Conservation (phyloP, 495 filamentous ascomycete species). For the Penicillium waksmanii region DNA sequence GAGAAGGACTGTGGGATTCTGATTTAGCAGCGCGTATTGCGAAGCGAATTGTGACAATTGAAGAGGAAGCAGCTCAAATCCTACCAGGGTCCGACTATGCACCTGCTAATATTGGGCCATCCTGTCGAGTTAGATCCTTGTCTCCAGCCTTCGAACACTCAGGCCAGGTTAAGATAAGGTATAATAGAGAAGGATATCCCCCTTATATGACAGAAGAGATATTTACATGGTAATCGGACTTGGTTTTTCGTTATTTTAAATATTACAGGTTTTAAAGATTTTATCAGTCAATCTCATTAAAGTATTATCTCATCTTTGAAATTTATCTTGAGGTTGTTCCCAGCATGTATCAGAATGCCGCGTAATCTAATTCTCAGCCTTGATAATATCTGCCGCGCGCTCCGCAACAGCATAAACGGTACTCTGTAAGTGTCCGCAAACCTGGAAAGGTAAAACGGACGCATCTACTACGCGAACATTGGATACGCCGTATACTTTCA, state of each 20-base stretch:
- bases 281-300: no score
- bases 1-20: slow-evolving; percentile 65
- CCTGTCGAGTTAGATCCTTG: slow-evolving; percentile 16
- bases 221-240: neutral
- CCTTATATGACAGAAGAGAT: slow-evolving; percentile 4
- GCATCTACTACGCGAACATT: slow-evolving; percentile 61
- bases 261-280: no score
- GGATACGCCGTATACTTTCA: slow-evolving; percentile 52
- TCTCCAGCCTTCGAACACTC: slow-evolving; percentile 11
- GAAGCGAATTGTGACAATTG: slow-evolving; percentile 53
- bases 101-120: slow-evolving; percentile 13
- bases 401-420: slow-evolving; percentile 63
- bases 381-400: slow-evolving; percentile 57
- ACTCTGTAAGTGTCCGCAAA: slow-evolving; percentile 53
- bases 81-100: slow-evolving; percentile 9
- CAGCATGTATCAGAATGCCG: no score
- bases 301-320: no score
- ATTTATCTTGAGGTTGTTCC: no score
- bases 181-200: slow-evolving; percentile 7
- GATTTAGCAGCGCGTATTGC: slow-evolving; percentile 55
- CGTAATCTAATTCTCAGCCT: slow-evolving; percentile 24
- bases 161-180: slow-evolving; percentile 11
- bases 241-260: no score
- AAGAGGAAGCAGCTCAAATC: slow-evolving; percentile 45
- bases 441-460: slow-evolving; percentile 53